Percentiles rank a stretch among this genome's conserved stretches.
Evolutionary conservation across 169 alveolate species (phyloP).

Genomic region (Eimeria sp.): DNA sequence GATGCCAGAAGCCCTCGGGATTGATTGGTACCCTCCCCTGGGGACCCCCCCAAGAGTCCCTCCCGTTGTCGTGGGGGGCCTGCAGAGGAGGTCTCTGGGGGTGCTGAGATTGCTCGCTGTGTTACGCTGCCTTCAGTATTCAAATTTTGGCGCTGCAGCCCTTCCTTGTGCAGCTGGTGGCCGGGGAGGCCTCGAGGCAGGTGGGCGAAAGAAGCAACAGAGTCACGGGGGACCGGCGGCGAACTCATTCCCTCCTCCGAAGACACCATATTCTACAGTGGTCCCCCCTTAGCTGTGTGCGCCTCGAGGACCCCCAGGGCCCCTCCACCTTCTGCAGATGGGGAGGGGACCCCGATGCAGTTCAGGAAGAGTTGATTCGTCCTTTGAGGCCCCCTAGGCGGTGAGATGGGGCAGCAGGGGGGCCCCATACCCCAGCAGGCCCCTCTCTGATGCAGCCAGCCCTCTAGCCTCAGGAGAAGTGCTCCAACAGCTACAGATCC

Average conservation of each 20-base stretch:
- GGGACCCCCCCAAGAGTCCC: background rate
- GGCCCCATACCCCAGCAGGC: conserved; percentile 31
- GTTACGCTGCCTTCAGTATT: background rate
- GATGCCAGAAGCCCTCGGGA: background rate
- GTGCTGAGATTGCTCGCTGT: background rate
- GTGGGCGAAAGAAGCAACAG: background rate
- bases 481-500: background rate
- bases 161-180: background rate
- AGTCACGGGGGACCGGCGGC: background rate
- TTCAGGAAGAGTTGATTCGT: background rate
- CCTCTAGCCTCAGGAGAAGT: background rate
- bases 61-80: background rate
- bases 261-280: background rate
- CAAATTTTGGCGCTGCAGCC: background rate
- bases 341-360: conserved; percentile 8
- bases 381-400: background rate
- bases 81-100: background rate
- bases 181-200: background rate
- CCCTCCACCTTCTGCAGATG: conserved; percentile 10
- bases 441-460: background rate
- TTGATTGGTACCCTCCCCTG: background rate
- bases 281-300: background rate
- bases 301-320: conserved; percentile 7
- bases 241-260: background rate
- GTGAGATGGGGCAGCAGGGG: background rate